Conservation (phyloP, 2,329 filamentous ascomycete genomes). For the Aureobasidium lini region DNA sequence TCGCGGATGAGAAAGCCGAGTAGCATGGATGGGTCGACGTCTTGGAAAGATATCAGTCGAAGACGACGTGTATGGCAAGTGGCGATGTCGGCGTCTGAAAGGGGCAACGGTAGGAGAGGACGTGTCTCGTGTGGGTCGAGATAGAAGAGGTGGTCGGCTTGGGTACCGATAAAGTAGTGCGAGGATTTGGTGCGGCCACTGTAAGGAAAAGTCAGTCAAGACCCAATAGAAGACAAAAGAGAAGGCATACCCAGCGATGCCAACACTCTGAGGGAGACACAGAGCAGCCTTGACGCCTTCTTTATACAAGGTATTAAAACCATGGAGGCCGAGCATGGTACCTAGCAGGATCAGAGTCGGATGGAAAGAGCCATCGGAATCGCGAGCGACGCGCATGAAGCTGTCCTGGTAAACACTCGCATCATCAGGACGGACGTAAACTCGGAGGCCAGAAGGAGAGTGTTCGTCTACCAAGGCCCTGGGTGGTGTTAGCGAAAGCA, state of each 20-base stretch:
- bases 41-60: conserved; percentile 71
- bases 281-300: conserved; percentile 80
- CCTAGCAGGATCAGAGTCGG: conserved; percentile 86
- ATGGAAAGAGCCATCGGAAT: conserved; percentile 58
- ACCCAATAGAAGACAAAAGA: background rate
- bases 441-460: conserved; percentile 56
- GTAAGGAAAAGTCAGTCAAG: background rate
- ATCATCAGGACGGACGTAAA: conserved; percentile 85
- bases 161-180: conserved; percentile 66
- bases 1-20: conserved; percentile 83
- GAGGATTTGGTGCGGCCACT: conserved; percentile 85
- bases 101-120: conserved; percentile 55
- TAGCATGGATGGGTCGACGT: conserved; percentile 98
- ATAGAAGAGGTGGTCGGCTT: conserved; percentile 81
- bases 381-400: conserved; percentile 69
- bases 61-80: conserved; percentile 84
- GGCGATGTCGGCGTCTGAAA: conserved; percentile 63
- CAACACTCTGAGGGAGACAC: conserved; percentile 86
- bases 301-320: conserved; percentile 91
- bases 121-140: conserved; percentile 88
- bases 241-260: conserved; percentile 59
- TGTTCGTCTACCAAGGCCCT: conserved; percentile 69
- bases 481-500: conserved; percentile 17
- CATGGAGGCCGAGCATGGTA: conserved; percentile 84
- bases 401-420: conserved; percentile 89